Base-by-base conservation (phyloP, 2,329 filamentous ascomycete species). In the Cercospora berteroae region DNA sequence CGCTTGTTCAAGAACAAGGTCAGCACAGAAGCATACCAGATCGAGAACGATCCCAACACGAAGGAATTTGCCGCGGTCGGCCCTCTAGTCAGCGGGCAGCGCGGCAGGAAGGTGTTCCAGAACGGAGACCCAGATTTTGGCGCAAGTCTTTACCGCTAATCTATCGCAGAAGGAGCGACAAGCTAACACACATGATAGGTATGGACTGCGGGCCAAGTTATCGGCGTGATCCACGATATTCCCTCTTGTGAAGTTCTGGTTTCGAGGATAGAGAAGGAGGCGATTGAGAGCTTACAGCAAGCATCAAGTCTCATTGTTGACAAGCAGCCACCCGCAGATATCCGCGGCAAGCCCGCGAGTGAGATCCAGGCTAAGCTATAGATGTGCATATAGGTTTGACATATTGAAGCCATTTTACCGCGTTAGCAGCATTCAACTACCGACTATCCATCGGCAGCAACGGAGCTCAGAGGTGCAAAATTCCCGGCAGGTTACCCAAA, bases 161-260 rank as follows among this genome's bases (percentile, higher is more conserved):
- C 18, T 3, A 1, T 55, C 8, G 10, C 31, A 50, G 33, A 65
- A 56, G 20, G 33, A 3, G 5, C 9, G 29, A 5, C n/a, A 65
- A 65, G 36, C 66, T 70, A 31, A 70, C 44, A 65, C 44, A 27
- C n/a, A 58, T 71, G n/a, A 44, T 74, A 94, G 91, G 91, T 97
- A 44, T 99, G 95, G 95, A 98, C 95, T 20, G 93, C 94, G 8
- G 95, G 95, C 10, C 94, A 97, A 79, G 94, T 98, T 72, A 97
- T 99, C 59, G 83, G 83, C 8, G 75, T 85, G 13, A 85, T 85
- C 68, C 81, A 85, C 67, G 83, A 84, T 66, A 82, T 84, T 36
- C 83, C 83, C 1, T 83, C 81, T 1, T 84, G 83, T 71, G 78
- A 78, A 39, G 81, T 79, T 55, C 78, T 84, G 16, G 70, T 84